phyloP scores from a whole-genome alignment of 2,329 filamentous ascomycete species.

The Paraphaeosphaeria sporulosa region DNA sequence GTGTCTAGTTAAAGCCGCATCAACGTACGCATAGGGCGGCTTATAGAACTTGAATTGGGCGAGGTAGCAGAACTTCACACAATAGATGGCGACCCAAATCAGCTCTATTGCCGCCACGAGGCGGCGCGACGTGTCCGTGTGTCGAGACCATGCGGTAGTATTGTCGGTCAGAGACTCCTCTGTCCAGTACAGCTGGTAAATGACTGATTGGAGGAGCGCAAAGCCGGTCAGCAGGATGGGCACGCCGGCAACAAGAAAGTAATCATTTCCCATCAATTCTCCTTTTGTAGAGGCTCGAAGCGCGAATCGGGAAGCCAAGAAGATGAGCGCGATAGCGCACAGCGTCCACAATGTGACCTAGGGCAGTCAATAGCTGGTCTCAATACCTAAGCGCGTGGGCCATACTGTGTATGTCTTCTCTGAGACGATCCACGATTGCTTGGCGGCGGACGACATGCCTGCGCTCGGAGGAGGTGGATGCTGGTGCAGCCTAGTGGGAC shows the following conservation, averaged over 20 bases:
- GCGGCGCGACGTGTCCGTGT: constrained; percentile 4
- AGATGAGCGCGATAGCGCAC: constrained; percentile 11
- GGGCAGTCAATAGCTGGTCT: not conserved
- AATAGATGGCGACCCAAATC: constrained; percentile 27
- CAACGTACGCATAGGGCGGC: constrained; percentile 29
- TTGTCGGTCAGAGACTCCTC: not conserved
- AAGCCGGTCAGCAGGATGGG: constrained; percentile 19
- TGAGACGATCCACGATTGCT: not conserved
- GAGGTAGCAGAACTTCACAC: constrained; percentile 29
- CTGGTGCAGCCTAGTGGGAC: not conserved
- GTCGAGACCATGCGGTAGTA: not conserved
- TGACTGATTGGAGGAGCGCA: constrained; percentile 21
- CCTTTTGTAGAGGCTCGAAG: constrained; percentile 25
- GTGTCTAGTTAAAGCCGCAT: constrained; percentile 20
- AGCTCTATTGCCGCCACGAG: constrained; percentile 27
- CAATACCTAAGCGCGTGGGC: not conserved
- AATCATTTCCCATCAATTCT: constrained; percentile 27
- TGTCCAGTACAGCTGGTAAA: constrained; percentile 15
- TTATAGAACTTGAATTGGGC: constrained; percentile 30
- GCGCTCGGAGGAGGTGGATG: too few relatives aligned
- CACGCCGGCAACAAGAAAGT: constrained; percentile 24
- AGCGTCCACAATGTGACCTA: constrained; percentile 18
- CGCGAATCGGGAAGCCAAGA: constrained; percentile 23
- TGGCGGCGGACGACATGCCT: not conserved
- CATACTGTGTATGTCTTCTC: constrained; percentile 1